Base-by-base conservation (phyloP, 805 yeast species). In the Candida xiaguanensis region DNA sequence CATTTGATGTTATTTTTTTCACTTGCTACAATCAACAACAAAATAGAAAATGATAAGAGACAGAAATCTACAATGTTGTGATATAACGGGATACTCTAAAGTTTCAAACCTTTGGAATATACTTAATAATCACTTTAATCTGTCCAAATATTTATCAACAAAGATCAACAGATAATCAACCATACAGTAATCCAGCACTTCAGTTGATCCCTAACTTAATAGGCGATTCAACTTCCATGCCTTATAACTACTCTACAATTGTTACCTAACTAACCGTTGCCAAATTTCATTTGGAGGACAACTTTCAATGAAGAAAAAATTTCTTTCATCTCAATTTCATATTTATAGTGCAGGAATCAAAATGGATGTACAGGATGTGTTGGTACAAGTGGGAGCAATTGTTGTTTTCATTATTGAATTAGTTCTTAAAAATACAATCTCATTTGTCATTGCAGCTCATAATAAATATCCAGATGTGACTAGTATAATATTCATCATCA, bases 51-150 rank as follows among this genome's bases (percentile, higher is more conserved):
- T n/a, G n/a, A n/a, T n/a, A n/a, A 22, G 24, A 22, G 24, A 22
- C 9, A 18, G 22, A 28, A 28, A 28, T 28, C 9, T 22, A 22
- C 24, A 15, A 53, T 67, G 67, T 67, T 34, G 67, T 66, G 72
- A 59, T 53, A 53, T 65, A 65, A 67, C 74, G 74, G 74, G 74
- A 67, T 54, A 62, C 70, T 43, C 52, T 33, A 48, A 48, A 55
- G 67, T 65, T 52, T 55, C 58, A 26, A 45, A 52, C 58, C 66
- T 55, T 58, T 42, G 47, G 53, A 56, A 61, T 58, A 63, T 67
- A 51, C 74, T 67, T 55, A 52, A 49, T 63, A 65, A 61, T 58
- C 72, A 64, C 65, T 31, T 59, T 51, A 30, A 44, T 63, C 71
- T 66, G 61, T 57, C 72, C 70, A 57, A 48, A 54, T 45, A 36